A percentile compares a stretch with the other conserved stretches of the same genome.
phyloP scores from a whole-genome alignment of 2,329 filamentous ascomycete species.

The Endocalyx cinctus region DNA sequence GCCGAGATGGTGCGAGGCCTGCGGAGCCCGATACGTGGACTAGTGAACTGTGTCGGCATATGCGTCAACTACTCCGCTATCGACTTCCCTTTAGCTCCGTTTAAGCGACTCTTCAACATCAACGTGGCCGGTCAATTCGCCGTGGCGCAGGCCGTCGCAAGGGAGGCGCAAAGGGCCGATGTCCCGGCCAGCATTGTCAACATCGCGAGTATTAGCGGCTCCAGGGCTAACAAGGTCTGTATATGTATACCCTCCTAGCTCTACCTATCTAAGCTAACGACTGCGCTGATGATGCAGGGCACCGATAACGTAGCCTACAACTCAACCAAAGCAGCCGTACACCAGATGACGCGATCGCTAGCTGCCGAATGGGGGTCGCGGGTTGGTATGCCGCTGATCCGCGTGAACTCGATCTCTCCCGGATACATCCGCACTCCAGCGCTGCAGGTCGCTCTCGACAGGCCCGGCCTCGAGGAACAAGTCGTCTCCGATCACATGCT shows the following conservation, averaged over 20 bases:
- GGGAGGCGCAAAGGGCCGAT: conserved; percentile 42
- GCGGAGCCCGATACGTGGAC: conserved; percentile 23
- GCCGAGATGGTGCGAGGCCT: conserved; percentile 12
- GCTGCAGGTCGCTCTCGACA: conserved; percentile 23
- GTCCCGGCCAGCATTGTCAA: conserved; percentile 42
- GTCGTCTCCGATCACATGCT: conserved; percentile 29
- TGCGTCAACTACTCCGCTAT: conserved; percentile 21
- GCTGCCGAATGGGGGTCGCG: conserved; percentile 48
- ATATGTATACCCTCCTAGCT: too few species aligned
- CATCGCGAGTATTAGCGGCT: conserved; percentile 46
- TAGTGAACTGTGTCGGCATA: conserved; percentile 29
- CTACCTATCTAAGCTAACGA: neutral
- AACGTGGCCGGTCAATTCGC: conserved; percentile 47
- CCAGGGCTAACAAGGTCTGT: conserved; percentile 44
- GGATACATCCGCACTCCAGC: conserved; percentile 47
- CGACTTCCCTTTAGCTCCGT: conserved; percentile 19
- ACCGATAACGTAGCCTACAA: conserved; percentile 45
- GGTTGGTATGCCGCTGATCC: conserved; percentile 35
- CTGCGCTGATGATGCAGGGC: conserved; percentile 18
- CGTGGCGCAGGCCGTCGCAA: conserved; percentile 40
- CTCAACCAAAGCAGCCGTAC: conserved; percentile 48
- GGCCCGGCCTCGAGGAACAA: conserved; percentile 25
- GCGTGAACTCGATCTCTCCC: conserved; percentile 49
- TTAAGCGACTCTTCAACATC: conserved; percentile 27
- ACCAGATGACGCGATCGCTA: conserved; percentile 45